Base-by-base conservation (phyloP, 2,329 filamentous ascomycete genomes). In the Plenodomus lindquistii region DNA sequence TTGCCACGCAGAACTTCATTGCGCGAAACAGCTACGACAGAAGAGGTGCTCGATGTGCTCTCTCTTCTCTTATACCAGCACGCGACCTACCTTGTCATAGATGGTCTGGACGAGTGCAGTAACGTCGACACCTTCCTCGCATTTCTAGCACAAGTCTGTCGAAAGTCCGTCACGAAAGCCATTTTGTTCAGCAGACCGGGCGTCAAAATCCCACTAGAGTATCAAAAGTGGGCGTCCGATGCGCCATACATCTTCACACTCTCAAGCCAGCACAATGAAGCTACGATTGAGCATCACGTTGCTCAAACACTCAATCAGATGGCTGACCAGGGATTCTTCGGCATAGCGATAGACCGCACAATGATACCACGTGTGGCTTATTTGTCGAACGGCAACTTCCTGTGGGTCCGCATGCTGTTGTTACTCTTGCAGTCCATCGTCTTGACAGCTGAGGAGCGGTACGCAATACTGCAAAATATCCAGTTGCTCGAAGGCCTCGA, bases 321-420 rank as follows among this genome's bases (percentile, higher is more conserved):
- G 48, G 63, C 62, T 11, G 57, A 65, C 24, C 59, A 66, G 48
- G 66, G 66, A 5, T 69, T 55, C 44, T 69, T 67, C 40, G 64
- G 62, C 1, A 63, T 64, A 29, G 59, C 42, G 2, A 60, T 67
- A 57, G 59, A 67, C 37, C 58, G 57, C n/a, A 44, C 44, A 1
- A 42, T 62, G 2, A 60, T 67, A 21, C 20, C 51, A 8, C 34
- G 54, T 9, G 42, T 65, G 13, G 56, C 62, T 10, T 40, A 44
- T 15, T 42, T 41, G 36, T 52, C 62, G n/a, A 52, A 62, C 20
- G 65, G 66, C 6, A 46, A 57, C n/a, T 69, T 70, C 41, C 48
- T 69, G 7, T 69, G 65, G 66, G 62, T 62, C 2, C 56, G 39
- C 31, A 44, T 60, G 37, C 42, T 67, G 2, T 19, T 67, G 7